Percentiles rank a stretch among this genome's conserved stretches.
Evolutionary conservation across 768 basidiomycete genomes (phyloP).

Genomic region (Lentinula aciculospora): DNA sequence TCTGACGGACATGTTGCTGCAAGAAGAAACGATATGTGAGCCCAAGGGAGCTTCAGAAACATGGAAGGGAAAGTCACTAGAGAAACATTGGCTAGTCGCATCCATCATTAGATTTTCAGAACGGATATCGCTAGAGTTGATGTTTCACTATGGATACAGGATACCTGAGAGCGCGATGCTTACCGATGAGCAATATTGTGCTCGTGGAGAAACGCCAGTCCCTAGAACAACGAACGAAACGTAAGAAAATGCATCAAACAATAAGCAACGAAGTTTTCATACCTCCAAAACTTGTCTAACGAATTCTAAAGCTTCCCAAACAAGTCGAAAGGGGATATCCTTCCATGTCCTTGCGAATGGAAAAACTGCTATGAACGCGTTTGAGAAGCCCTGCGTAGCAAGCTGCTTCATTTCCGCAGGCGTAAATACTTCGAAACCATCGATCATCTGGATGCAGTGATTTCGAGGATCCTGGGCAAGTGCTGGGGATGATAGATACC

Average conservation of each 20-base stretch:
- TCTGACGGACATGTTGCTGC: background rate
- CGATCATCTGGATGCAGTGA: constrained; percentile 7
- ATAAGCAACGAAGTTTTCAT: background rate
- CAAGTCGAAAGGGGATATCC: constrained; percentile 1
- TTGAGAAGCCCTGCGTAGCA: background rate
- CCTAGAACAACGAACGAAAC: background rate
- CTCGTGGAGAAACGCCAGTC: constrained; percentile 3
- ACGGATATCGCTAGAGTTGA: background rate
- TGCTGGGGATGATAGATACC: background rate
- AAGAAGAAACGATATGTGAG: background rate
- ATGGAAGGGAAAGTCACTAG: background rate
- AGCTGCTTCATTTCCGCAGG: background rate
- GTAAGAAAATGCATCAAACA: background rate
- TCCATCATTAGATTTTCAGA: constrained; percentile 3
- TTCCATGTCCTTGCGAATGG: constrained; percentile 4
- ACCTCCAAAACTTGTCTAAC: background rate
- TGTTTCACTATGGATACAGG: too few relatives aligned
- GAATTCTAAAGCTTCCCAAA: background rate
- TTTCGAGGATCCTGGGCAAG: background rate
- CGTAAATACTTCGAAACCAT: background rate
- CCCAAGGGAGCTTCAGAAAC: background rate
- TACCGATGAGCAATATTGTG: constrained; percentile 8
- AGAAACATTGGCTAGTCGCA: background rate
- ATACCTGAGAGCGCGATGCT: too few relatives aligned
- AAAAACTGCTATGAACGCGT: constrained; percentile 4